Evolutionary conservation across 2,329 filamentous ascomycete genomes (phyloP).

Genomic region (Neoscytalidium dimidiatum): DNA sequence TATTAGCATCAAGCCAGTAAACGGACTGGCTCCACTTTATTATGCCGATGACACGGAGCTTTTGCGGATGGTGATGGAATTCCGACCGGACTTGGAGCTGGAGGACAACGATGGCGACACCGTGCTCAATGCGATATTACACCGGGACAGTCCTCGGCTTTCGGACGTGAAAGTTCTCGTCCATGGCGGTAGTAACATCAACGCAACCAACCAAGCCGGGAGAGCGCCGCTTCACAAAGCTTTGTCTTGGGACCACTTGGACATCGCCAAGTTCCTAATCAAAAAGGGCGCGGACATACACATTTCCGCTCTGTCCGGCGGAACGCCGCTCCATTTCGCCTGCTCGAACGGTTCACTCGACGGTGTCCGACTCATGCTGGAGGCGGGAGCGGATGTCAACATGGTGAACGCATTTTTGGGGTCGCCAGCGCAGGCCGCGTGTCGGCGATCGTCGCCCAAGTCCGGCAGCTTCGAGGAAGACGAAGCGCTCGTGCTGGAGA

Average conservation of each 20-base stretch:
- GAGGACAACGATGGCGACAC: neutral
- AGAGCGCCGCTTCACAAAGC: neutral
- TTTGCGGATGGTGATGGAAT: neutral
- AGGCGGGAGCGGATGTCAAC: neutral
- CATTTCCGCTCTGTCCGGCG: neutral
- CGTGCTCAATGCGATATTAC: neutral
- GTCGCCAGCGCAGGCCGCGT: neutral
- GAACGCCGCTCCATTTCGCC: neutral
- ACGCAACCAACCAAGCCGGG: neutral
- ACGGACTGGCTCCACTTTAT: neutral
- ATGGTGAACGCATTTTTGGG: neutral
- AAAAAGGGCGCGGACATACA: neutral
- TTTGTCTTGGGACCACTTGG: neutral
- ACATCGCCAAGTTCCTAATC: neutral
- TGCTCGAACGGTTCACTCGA: neutral
- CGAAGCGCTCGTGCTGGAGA: neutral
- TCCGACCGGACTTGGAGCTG: neutral
- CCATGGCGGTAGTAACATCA: neutral
- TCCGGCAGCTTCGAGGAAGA: neutral
- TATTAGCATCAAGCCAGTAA: neutral
- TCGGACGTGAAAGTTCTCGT: neutral
- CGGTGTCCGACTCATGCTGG: neutral
- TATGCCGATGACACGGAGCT: neutral
- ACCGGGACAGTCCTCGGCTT: neutral
- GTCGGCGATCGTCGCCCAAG: neutral